Evolutionary conservation across 2,329 filamentous ascomycete species (phyloP).

Genomic region (Epichloe baconii): DNA sequence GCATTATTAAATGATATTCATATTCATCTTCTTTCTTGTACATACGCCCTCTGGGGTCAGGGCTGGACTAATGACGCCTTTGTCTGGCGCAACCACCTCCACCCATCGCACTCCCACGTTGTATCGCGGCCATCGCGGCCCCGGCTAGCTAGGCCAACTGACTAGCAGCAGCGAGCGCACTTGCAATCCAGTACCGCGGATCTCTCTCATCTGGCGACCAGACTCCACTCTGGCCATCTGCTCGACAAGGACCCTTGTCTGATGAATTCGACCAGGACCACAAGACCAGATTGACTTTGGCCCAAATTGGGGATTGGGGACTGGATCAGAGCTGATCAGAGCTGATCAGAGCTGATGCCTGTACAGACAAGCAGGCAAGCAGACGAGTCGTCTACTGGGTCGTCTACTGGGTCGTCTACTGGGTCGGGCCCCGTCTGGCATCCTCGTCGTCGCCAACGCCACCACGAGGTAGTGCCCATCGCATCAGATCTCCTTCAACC

Average conservation of each 20-base stretch:
- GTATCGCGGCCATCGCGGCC: slow-evolving; percentile 6
- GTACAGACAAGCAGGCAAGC: too few relatives aligned
- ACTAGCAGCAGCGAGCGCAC: slow-evolving; percentile 10
- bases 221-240: slow-evolving; percentile 12
- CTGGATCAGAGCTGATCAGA: too few relatives aligned
- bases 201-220: slow-evolving; percentile 12
- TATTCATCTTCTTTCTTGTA: too few relatives aligned
- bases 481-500: slow-evolving; percentile 20
- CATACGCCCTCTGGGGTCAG: not conserved
- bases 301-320: not conserved
- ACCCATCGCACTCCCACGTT: slow-evolving; percentile 9
- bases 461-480: slow-evolving; percentile 21
- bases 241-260: slow-evolving; percentile 6
- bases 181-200: slow-evolving; percentile 22
- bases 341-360: too few relatives aligned
- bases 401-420: too few relatives aligned
- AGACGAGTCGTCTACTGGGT: too few relatives aligned
- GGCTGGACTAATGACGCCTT: not conserved
- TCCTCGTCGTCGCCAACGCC: slow-evolving; percentile 16
- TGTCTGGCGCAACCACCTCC: slow-evolving; percentile 2
- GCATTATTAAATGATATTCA: too few relatives aligned
- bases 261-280: not conserved
- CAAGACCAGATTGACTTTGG: not conserved
- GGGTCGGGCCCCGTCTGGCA: not conserved
- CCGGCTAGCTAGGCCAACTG: slow-evolving; percentile 7